Percentiles rank a stretch among this genome's conserved stretches.
phyloP scores from a whole-genome alignment of 108 stramenopile genomes.

The Nitzschia sp. region DNA sequence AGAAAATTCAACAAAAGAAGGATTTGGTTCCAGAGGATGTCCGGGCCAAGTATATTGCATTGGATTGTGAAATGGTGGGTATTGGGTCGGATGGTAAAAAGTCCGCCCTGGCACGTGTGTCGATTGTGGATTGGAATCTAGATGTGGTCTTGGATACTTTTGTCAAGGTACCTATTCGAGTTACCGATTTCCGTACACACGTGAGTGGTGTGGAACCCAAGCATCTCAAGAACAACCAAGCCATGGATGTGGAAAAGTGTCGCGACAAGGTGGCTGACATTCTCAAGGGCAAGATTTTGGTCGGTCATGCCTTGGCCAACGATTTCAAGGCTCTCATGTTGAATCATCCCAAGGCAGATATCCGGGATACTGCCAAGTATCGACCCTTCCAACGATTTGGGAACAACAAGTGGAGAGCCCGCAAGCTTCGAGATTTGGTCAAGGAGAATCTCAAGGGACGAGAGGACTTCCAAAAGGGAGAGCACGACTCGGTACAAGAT shows the following conservation, averaged over 20 bases:
- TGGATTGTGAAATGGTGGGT: constrained; percentile 99
- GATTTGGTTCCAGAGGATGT: constrained; percentile 41
- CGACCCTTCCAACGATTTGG: constrained; percentile 77
- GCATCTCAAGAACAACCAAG: constrained; percentile 62
- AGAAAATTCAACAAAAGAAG: constrained; percentile 39
- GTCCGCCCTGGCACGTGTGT: constrained; percentile 85
- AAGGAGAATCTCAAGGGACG: constrained; percentile 67
- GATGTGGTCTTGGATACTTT: constrained; percentile 77
- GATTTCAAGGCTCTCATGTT: constrained; percentile 92
- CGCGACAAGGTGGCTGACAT: constrained; percentile 72
- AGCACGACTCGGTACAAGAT: constrained; percentile 84
- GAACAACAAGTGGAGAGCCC: constrained; percentile 82
- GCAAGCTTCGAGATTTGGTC: constrained; percentile 89
- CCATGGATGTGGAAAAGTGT: constrained; percentile 76
- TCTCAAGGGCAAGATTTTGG: constrained; percentile 83
- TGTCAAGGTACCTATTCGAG: constrained; percentile 83
- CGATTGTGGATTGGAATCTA: constrained; percentile 78
- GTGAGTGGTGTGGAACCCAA: constrained; percentile 81
- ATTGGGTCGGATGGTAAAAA: constrained; percentile 81
- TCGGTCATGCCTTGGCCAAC: constrained; percentile 95
- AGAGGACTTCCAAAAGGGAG: constrained; percentile 62
- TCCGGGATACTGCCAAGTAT: constrained; percentile 92
- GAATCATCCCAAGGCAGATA: constrained; percentile 72
- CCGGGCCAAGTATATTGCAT: constrained; percentile 63
- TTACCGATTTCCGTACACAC: constrained; percentile 94